A percentile compares a stretch with the other conserved stretches of the same genome.
These are phyloP conservation scores for Fraxinus angustifolia DNA, from an alignment of 305 asterid genomes.

Conservation along the genomic window DNA sequence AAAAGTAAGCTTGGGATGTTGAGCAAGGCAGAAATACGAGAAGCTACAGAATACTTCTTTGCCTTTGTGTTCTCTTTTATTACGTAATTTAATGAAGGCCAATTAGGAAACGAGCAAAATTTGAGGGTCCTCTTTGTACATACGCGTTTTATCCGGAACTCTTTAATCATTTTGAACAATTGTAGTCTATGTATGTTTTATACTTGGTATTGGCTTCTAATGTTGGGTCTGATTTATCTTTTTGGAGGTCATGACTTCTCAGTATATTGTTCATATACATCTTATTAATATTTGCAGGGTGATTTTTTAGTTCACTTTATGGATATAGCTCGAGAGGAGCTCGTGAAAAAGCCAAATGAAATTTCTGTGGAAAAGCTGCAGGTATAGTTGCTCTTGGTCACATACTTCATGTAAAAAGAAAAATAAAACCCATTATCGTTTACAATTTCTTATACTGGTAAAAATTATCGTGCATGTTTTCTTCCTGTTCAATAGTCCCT, in stretches of 20 bases:
- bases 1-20: neutral
- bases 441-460: slow-evolving; percentile 20
- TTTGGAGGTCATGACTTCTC: slow-evolving; percentile 16
- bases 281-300: slow-evolving; percentile 61
- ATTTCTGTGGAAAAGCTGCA: slow-evolving; percentile 92
- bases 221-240: slow-evolving; percentile 5
- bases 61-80: neutral
- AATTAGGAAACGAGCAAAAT: neutral
- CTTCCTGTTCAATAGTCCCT: slow-evolving; percentile 61
- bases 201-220: neutral
- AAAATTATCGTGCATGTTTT: slow-evolving; percentile 9
- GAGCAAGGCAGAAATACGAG: neutral
- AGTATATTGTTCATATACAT: slow-evolving; percentile 18
- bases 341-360: slow-evolving; percentile 83
- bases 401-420: slow-evolving; percentile 12
- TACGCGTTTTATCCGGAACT: neutral
- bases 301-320: slow-evolving; percentile 96
- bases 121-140: neutral
- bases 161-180: neutral
- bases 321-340: slow-evolving; percentile 97
- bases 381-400: slow-evolving; percentile 42
- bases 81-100: neutral
- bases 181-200: neutral
- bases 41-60: neutral
- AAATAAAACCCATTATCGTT: neutral